phyloP scores from a whole-genome alignment of 495 filamentous ascomycete genomes.

The Chaetomium tenue region DNA sequence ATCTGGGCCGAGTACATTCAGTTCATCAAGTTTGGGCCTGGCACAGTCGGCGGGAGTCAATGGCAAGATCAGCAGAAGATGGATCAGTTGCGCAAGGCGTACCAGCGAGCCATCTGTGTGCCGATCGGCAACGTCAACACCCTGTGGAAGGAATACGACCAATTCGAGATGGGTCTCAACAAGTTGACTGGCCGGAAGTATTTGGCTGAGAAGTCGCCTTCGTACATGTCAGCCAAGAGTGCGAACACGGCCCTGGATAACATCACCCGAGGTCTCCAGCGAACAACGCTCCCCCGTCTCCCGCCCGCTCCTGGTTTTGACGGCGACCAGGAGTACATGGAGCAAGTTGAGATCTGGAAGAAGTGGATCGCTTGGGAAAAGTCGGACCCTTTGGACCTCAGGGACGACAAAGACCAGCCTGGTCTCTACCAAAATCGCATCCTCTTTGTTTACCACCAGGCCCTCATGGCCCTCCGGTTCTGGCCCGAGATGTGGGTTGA shows the following conservation, averaged over 20 bases:
- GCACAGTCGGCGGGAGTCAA: constrained; percentile 72
- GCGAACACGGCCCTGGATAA: constrained; percentile 81
- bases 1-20: constrained; percentile 93
- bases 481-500: constrained; percentile 96
- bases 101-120: constrained; percentile 81
- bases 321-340: constrained; percentile 77
- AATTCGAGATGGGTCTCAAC: constrained; percentile 89
- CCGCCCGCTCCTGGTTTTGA: constrained; percentile 84
- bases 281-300: constrained; percentile 73
- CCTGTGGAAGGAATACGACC: constrained; percentile 96
- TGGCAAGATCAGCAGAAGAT: constrained; percentile 99
- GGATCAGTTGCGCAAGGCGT: constrained; percentile 85
- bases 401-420: constrained; percentile 77
- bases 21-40: constrained; percentile 83
- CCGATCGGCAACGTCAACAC: constrained; percentile 75
- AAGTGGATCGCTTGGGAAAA: constrained; percentile 94
- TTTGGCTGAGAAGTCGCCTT: constrained; percentile 82
- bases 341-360: constrained; percentile 90
- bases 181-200: constrained; percentile 90
- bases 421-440: constrained; percentile 71
- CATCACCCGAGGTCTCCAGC: constrained; percentile 71
- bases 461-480: constrained; percentile 88
- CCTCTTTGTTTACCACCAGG: constrained; percentile 88
- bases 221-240: constrained; percentile 90
- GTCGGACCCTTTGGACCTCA: constrained; percentile 80